Evolutionary conservation across 148 eudicot genomes (phyloP).

Genomic region (Chenopodium quinoa): DNA sequence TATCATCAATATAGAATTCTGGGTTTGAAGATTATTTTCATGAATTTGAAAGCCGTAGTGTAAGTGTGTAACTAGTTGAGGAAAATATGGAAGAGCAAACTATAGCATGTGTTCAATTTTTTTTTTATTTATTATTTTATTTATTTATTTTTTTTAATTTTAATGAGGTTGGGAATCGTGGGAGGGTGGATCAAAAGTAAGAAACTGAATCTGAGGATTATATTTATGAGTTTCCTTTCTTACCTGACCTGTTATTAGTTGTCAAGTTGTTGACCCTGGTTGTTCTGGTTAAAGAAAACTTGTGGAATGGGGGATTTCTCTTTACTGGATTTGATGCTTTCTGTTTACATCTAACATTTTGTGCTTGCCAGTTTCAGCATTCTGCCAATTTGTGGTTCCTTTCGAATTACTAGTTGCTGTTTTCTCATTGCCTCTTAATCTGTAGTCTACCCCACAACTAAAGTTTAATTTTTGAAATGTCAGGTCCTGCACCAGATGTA

Average conservation of each 20-base stretch:
- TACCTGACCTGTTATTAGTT: background rate
- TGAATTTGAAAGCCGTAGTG: background rate
- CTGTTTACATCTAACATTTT: background rate
- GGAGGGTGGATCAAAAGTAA: background rate
- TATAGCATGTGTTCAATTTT: background rate
- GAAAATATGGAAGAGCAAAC: background rate
- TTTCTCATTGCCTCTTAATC: background rate
- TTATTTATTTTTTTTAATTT: no score
- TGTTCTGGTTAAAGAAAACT: background rate
- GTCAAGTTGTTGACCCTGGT: background rate
- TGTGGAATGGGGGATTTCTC: background rate
- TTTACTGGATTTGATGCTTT: background rate
- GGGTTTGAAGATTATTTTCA: background rate
- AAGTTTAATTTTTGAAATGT: conserved; percentile 15
- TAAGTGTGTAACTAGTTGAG: background rate
- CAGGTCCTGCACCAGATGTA: conserved; percentile 90
- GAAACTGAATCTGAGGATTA: no score
- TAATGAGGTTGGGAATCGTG: background rate
- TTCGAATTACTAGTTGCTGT: background rate
- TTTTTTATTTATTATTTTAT: no score
- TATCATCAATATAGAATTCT: background rate
- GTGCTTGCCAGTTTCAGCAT: background rate
- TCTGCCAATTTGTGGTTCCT: background rate
- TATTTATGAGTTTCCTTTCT: background rate
- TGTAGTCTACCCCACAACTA: background rate